A percentile compares a stretch with the other conserved stretches of the same genome.
Evolutionary conservation across 75 land plant species (phyloP).

Genomic region (Pseudotsuga menziesii): DNA sequence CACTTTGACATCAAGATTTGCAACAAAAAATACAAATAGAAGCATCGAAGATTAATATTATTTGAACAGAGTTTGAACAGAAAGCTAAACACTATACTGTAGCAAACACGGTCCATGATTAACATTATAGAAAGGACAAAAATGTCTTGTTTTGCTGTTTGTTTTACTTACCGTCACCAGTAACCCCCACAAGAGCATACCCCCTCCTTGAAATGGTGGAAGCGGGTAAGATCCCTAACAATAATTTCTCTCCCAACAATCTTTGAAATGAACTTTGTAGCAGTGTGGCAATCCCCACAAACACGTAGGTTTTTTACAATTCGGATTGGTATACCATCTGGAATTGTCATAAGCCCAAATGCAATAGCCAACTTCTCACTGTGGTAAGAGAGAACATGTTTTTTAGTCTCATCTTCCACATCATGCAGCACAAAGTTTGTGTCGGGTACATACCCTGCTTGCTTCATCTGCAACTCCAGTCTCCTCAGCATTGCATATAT

Average conservation of each 20-base stretch:
- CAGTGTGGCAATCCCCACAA: conserved; percentile 1
- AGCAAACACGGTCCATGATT: too few relatives aligned
- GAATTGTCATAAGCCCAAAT: not conserved
- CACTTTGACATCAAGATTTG: too few relatives aligned
- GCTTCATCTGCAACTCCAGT: not conserved
- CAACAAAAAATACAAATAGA: too few relatives aligned
- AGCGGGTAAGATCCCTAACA: not conserved
- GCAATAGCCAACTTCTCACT: not conserved
- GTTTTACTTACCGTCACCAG: not conserved
- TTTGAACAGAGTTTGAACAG: too few relatives aligned
- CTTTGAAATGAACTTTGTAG: not conserved
- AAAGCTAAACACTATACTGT: too few relatives aligned
- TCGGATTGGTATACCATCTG: not conserved
- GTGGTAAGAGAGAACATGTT: not conserved
- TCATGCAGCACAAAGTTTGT: conserved; percentile 1
- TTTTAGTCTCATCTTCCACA: not conserved
- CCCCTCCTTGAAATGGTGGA: not conserved
- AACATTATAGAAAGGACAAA: too few relatives aligned
- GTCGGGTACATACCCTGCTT: not conserved
- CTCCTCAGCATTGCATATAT: not conserved
- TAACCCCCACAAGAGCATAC: not conserved
- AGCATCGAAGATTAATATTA: too few relatives aligned
- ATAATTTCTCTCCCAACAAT: not conserved
- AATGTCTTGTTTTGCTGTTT: too few relatives aligned
- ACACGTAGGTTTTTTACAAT: not conserved